Conservation (phyloP, 495 filamentous ascomycete species). For the Lindgomyces ingoldianus region DNA sequence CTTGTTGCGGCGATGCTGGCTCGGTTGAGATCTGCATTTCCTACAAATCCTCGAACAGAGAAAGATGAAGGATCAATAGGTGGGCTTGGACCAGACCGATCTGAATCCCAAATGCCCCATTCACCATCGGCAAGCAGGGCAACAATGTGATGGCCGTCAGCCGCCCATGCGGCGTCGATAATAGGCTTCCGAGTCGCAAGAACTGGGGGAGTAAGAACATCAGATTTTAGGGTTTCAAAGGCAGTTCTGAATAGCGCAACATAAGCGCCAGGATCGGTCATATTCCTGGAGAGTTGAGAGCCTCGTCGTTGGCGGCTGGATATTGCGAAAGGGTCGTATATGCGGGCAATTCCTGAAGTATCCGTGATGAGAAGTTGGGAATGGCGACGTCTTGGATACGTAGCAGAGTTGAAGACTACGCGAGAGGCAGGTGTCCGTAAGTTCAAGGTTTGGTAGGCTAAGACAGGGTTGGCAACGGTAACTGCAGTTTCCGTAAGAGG, state of each 20-base stretch:
- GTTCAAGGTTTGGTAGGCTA: conserved; percentile 38
- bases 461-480: conserved; percentile 10
- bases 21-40: conserved; percentile 49
- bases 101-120: conserved; percentile 93
- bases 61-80: conserved; percentile 64
- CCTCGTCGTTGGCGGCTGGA: neutral
- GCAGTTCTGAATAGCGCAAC: conserved; percentile 35
- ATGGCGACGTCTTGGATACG: conserved; percentile 59
- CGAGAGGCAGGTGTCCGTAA: conserved; percentile 64
- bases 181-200: conserved; percentile 64
- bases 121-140: conserved; percentile 79
- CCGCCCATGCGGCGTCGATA: conserved; percentile 79
- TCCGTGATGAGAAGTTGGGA: conserved; percentile 68
- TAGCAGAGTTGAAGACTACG: conserved; percentile 72
- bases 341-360: conserved; percentile 65
- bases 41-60: conserved; percentile 65
- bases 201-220: conserved; percentile 1
- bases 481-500: conserved; percentile 41
- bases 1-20: conserved; percentile 10
- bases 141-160: conserved; percentile 75
- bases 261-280: conserved; percentile 36
- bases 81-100: conserved; percentile 63
- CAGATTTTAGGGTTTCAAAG: conserved; percentile 15
- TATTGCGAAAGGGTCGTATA: conserved; percentile 53
- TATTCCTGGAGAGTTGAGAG: neutral